A percentile compares a stretch with the other conserved stretches of the same genome.
phyloP scores from a whole-genome alignment of 139 green algal species.

The Chlamydomonas sphaeroides region DNA sequence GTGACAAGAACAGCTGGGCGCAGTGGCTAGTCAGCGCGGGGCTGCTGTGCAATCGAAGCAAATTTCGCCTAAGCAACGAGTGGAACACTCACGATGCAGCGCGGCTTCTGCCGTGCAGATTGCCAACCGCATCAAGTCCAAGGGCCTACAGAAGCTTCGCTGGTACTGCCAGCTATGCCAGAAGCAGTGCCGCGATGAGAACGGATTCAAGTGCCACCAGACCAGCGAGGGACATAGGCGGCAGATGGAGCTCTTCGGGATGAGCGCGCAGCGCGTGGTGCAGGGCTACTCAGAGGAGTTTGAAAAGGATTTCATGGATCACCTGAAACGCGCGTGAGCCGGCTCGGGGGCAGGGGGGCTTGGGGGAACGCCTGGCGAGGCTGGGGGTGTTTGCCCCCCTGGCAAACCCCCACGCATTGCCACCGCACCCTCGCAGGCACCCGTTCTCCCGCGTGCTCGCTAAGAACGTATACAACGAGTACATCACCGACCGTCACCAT shows the following conservation, averaged over 20 bases:
- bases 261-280: slow-evolving; percentile 81
- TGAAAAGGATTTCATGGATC: slow-evolving; percentile 89
- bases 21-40: too few species aligned
- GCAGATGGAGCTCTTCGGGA: slow-evolving; percentile 92
- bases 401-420: too few species aligned
- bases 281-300: slow-evolving; percentile 92
- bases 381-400: neutral
- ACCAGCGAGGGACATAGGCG: slow-evolving; percentile 80
- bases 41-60: too few species aligned
- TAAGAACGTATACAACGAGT: slow-evolving; percentile 95
- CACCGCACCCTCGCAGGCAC: too few species aligned
- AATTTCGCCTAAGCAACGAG: too few species aligned
- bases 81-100: too few species aligned
- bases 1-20: too few species aligned
- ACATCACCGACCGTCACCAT: slow-evolving; percentile 90
- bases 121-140: slow-evolving; percentile 96
- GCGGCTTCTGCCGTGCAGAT: too few species aligned
- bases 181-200: slow-evolving; percentile 98
- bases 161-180: slow-evolving; percentile 98
- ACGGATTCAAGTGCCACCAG: slow-evolving; percentile 98
- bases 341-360: neutral
- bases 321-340: slow-evolving; percentile 77
- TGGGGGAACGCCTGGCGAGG: too few species aligned
- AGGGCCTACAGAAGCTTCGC: slow-evolving; percentile 95
- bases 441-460: slow-evolving; percentile 81